Evolutionary conservation across 805 yeast genomes (phyloP), one percentile per base, ranked within the genome.

Genomic region (Yamadazyma laniorum): DNA sequence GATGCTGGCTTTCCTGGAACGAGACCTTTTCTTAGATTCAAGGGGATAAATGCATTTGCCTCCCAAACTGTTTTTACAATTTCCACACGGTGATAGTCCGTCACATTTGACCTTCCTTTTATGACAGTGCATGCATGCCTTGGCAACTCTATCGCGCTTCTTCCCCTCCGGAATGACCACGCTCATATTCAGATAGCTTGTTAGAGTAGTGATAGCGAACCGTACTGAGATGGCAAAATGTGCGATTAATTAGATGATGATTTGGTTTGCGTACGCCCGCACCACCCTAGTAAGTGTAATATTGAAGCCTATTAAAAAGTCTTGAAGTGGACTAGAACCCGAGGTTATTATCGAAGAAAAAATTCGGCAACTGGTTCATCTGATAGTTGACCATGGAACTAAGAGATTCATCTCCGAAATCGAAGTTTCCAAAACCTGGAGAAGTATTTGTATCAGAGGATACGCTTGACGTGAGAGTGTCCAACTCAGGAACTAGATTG

Each of bases 61-160:
- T 6, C 23, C 27, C 3, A 47, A 47, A 30, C 60, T 62, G 14
- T 44, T 52, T 11, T 33, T 40, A 44, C 70, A 64, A 23, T 62
- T 49, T 11, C 63, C 58, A 35, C 69, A 65, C 18, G 70, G 69
- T 12, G 58, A 39, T 19, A 44, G 42, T 21, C 65, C 65, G 42
- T 65, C 67, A 48, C 70, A 65, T 43, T 63, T 63, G 45, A 62
- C 54, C 42, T 65, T 65, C 45, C 60, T 62, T 32, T 53, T 46
- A 27, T 68, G 49, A 39, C 70, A 65, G 13, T 52, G 52, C 34
- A 60, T 64, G 44, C 71, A 64, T 0, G 71, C 71, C 2, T 67
- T 63, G 5, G 61, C 47, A 1, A 65, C 66, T 35, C 68, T 37
- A 35, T 58, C 63, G 15, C 71, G 34, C 16, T 46, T 47, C 32